Evolutionary conservation across 169 alveolate genomes (phyloP).

Genomic region (Cryptosporidium parvum): DNA sequence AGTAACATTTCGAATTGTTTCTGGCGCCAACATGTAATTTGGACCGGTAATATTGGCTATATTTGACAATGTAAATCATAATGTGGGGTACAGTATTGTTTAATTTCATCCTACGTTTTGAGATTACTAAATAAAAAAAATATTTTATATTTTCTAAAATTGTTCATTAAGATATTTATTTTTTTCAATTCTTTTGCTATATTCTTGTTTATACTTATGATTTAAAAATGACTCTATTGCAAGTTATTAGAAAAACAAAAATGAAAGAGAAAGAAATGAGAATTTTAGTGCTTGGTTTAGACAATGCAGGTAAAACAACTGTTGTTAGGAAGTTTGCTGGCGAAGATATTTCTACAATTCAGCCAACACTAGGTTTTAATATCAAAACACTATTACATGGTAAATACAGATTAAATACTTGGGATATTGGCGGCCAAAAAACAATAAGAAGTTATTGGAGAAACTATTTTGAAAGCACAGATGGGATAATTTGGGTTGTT

Average conservation of each 20-base stretch:
- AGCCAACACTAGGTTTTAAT: slow-evolving; percentile 96
- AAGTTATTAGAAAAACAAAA: slow-evolving; percentile 92
- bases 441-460: slow-evolving; percentile 98
- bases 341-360: slow-evolving; percentile 90
- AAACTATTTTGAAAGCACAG: slow-evolving; percentile 98
- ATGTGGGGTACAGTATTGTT: background rate
- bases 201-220: background rate
- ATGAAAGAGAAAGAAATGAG: slow-evolving; percentile 93
- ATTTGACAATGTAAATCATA: slow-evolving; percentile 8
- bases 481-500: slow-evolving; percentile 97
- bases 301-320: slow-evolving; percentile 98
- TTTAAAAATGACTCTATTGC: slow-evolving; percentile 91
- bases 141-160: background rate
- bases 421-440: slow-evolving; percentile 99
- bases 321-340: slow-evolving; percentile 93
- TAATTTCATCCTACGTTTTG: background rate
- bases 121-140: background rate
- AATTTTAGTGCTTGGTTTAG: slow-evolving; percentile 95
- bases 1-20: background rate
- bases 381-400: slow-evolving; percentile 61
- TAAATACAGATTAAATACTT: slow-evolving; percentile 91
- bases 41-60: slow-evolving; percentile 35
- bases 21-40: slow-evolving; percentile 25
- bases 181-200: too few species aligned
- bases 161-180: background rate